Evolutionary conservation across 768 basidiomycete species (phyloP).

Genomic region (Amanita phalloides): DNA sequence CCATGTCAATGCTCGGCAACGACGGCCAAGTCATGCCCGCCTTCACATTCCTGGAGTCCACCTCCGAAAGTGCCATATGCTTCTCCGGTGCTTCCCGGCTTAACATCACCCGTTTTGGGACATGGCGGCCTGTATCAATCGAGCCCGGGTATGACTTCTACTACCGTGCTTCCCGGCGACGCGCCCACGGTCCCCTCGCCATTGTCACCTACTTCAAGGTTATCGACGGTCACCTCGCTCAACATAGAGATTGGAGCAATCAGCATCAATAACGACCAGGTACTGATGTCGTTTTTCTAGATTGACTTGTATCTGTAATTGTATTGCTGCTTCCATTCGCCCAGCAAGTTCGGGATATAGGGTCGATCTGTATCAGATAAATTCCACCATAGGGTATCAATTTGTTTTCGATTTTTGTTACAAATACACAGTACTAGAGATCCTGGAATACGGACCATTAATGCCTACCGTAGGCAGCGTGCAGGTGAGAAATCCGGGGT

Average conservation of each 20-base stretch:
- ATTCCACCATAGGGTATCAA: neutral
- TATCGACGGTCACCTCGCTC: constrained; percentile 31
- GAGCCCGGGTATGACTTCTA: constrained; percentile 9
- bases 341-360: constrained; percentile 1
- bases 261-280: constrained; percentile 28
- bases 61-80: constrained; percentile 21
- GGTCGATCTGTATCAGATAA: neutral
- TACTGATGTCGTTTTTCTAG: constrained; percentile 40
- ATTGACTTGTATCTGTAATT: neutral
- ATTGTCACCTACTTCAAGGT: constrained; percentile 24
- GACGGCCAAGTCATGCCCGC: constrained; percentile 21
- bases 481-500: neutral
- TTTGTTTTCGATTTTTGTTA: neutral
- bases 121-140: constrained; percentile 19
- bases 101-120: constrained; percentile 9
- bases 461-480: neutral
- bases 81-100: constrained; percentile 29
- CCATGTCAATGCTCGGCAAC: constrained; percentile 29
- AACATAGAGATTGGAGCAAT: constrained; percentile 40
- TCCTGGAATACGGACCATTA: neutral
- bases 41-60: constrained; percentile 35
- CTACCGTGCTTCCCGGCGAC: constrained; percentile 16
- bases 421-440: neutral
- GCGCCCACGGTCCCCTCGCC: constrained; percentile 18
- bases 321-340: constrained; percentile 4